These are phyloP conservation scores for Candida tetrigidarum DNA, from an alignment of 1,139 yeast species.

Conservation along the genomic window DNA sequence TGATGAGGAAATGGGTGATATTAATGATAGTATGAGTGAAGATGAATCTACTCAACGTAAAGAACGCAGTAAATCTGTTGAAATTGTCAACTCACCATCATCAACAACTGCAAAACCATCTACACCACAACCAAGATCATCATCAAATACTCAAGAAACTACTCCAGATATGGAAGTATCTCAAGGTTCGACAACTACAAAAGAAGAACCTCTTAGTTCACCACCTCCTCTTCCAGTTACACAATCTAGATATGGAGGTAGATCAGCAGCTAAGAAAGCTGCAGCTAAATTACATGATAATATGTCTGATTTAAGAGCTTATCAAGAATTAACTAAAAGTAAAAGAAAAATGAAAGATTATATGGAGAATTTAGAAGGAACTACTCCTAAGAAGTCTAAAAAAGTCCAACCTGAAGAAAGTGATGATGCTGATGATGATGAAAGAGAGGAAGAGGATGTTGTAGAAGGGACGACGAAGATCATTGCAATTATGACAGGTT, in stretches of 20 bases:
- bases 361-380: constrained; percentile 36
- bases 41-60: constrained; percentile 22
- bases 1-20: constrained; percentile 15
- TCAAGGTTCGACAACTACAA: background rate
- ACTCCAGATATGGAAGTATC: background rate
- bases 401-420: constrained; percentile 7
- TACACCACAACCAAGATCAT: background rate
- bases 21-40: constrained; percentile 43
- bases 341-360: constrained; percentile 41
- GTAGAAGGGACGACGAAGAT: constrained; percentile 21
- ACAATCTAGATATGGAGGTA: constrained; percentile 22
- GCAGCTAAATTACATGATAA: constrained; percentile 67
- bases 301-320: constrained; percentile 68
- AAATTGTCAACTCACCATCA: background rate
- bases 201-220: background rate
- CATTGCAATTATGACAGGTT: constrained; percentile 65
- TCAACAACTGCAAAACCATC: background rate
- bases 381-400: constrained; percentile 16
- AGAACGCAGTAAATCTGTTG: background rate
- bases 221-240: background rate
- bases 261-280: constrained; percentile 70
- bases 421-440: background rate
- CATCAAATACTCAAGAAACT: background rate
- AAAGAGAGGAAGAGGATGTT: constrained; percentile 1
- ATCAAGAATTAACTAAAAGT: constrained; percentile 51